Evolutionary conservation across 2,329 filamentous ascomycete species (phyloP).

Genomic region (Cytospora paraplurivora): DNA sequence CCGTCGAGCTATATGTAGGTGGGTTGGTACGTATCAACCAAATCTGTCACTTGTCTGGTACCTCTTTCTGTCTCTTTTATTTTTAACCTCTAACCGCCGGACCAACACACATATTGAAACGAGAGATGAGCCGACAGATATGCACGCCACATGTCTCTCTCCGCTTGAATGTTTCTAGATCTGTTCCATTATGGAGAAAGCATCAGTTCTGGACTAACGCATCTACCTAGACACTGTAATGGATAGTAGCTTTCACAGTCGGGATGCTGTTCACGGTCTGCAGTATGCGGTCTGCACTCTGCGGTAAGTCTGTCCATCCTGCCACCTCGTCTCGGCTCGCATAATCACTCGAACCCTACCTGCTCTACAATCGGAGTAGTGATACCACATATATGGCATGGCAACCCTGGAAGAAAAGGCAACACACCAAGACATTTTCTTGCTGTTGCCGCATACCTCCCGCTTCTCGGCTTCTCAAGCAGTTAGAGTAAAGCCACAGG

Average conservation of each 20-base stretch:
- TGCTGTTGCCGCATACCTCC: slow-evolving; percentile 25
- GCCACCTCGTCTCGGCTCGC: no score
- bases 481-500: slow-evolving; percentile 6
- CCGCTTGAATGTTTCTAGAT: not conserved
- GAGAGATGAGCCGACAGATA: not conserved
- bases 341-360: slow-evolving; percentile 1
- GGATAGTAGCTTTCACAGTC: not conserved
- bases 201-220: not conserved
- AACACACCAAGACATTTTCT: not conserved
- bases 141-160: not conserved
- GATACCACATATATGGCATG: no score
- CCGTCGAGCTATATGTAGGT: not conserved
- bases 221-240: not conserved
- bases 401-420: no score
- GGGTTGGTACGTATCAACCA: not conserved
- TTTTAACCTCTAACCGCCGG: not conserved
- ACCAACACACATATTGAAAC: not conserved
- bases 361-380: no score
- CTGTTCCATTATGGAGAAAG: not conserved
- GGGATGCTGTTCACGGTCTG: not conserved
- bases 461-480: slow-evolving; percentile 1
- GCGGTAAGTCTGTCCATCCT: no score
- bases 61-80: not conserved
- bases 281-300: no score
- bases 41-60: not conserved